Evolutionary conservation across 2,329 filamentous ascomycete genomes (phyloP).

Genomic region (Pseudonectria buxi): DNA sequence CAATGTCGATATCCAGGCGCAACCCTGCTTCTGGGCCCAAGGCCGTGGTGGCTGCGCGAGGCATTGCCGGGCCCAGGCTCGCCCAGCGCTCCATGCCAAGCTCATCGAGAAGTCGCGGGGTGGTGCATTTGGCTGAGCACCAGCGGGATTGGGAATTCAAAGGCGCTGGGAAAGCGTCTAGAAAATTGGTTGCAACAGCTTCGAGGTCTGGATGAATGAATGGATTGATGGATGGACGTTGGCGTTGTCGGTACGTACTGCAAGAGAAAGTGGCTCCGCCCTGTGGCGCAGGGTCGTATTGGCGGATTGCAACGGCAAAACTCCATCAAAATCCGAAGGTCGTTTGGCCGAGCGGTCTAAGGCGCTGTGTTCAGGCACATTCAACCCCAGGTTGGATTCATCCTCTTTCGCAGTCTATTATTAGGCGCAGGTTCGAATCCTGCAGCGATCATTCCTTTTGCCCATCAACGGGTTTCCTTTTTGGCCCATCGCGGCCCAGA

Average conservation of each 20-base stretch:
- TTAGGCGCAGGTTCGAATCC: too few species aligned
- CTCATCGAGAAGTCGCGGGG: conserved; percentile 26
- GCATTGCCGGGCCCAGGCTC: conserved; percentile 32
- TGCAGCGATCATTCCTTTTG: too few species aligned
- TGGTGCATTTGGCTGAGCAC: conserved; percentile 16
- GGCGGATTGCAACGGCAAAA: too few species aligned
- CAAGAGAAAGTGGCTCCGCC: too few species aligned
- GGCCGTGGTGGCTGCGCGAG: conserved; percentile 15
- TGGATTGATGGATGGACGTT: neutral
- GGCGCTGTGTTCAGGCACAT: too few species aligned
- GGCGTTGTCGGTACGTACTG: neutral
- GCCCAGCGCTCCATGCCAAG: conserved; percentile 30
- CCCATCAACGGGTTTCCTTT: too few species aligned
- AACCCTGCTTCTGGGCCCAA: conserved; percentile 2
- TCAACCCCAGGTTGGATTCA: too few species aligned
- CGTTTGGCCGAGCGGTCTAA: too few species aligned
- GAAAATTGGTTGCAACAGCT: neutral
- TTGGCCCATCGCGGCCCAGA: too few species aligned
- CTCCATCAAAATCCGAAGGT: too few species aligned
- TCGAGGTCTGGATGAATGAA: neutral
- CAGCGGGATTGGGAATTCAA: neutral
- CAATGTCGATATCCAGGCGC: neutral
- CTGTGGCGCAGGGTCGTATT: too few species aligned
- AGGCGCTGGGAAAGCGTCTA: neutral
- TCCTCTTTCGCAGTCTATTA: too few species aligned